Percentiles rank a stretch among this genome's conserved stretches.
Evolutionary conservation across 345 rosid species (phyloP).

Genomic region (Corchorus capsularis): DNA sequence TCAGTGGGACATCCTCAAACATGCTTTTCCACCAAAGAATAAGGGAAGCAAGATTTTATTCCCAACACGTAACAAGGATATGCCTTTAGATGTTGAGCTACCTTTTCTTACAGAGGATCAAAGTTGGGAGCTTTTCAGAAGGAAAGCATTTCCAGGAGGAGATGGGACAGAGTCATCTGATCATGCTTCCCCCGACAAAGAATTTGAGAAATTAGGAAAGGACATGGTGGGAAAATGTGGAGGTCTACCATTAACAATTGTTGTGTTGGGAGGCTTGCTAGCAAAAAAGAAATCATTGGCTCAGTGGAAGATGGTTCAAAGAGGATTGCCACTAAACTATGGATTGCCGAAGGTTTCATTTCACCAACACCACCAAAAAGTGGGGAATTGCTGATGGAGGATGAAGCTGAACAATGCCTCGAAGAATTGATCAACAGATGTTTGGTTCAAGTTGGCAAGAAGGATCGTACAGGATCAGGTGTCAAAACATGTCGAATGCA

Average conservation of each 20-base stretch:
- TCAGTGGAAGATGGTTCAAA: neutral
- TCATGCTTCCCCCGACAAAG: neutral
- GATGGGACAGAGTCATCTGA: neutral
- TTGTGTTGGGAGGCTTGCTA: conserved; percentile 17
- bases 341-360: conserved; percentile 30
- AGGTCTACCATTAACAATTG: neutral
- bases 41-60: no score
- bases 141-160: neutral
- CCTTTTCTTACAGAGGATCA: neutral
- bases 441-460: neutral
- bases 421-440: no score
- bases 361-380: neutral
- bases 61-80: neutral
- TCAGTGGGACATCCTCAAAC: no score
- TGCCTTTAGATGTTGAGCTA: neutral
- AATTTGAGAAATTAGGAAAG: conserved; percentile 6
- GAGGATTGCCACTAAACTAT: conserved; percentile 27
- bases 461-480: neutral
- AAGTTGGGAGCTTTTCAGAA: conserved; percentile 4
- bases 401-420: no score
- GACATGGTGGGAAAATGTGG: conserved; percentile 21
- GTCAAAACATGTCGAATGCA: conserved; percentile 17
- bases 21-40: no score
- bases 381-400: neutral
- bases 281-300: neutral